Percentiles rank a stretch among this genome's conserved stretches.
These are phyloP conservation scores for Coemansia sp. DNA, from an alignment of 192 early-diverging fungal species.

Conservation along the genomic window DNA sequence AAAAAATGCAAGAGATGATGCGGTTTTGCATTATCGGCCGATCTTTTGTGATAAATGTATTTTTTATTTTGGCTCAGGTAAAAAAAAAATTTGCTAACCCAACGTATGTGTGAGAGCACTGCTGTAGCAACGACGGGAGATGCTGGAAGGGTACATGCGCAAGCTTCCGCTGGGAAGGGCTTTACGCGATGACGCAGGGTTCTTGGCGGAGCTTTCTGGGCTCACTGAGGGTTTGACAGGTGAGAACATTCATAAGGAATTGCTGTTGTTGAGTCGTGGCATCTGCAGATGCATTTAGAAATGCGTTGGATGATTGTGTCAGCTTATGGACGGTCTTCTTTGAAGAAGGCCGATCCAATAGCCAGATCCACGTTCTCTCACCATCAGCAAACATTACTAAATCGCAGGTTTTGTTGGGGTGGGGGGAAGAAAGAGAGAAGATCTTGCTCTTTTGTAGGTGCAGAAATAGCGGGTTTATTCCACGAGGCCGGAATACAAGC, in stretches of 20 bases:
- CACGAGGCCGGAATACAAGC: constrained; percentile 77
- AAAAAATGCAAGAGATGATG: background rate
- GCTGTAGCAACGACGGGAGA: constrained; percentile 59
- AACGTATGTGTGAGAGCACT: background rate
- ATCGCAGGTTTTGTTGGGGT: background rate
- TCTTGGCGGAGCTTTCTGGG: constrained; percentile 49
- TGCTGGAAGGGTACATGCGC: constrained; percentile 60
- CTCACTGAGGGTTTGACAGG: constrained; percentile 57
- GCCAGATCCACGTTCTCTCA: constrained; percentile 8
- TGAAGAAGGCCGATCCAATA: background rate
- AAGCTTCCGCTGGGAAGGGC: constrained; percentile 20
- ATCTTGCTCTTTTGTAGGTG: constrained; percentile 57
- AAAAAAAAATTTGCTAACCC: background rate
- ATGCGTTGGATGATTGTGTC: background rate
- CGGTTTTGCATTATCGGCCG: constrained; percentile 6
- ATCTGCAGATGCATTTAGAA: background rate
- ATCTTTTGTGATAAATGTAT: background rate
- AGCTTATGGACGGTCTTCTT: background rate
- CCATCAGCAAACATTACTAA: background rate
- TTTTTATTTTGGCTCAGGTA: too few species aligned
- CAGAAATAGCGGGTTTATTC: constrained; percentile 81
- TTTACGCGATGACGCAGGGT: constrained; percentile 30
- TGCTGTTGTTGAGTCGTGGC: background rate
- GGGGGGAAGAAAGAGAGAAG: background rate
- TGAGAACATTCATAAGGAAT: constrained; percentile 5